These are phyloP conservation scores for Phyllosticta citribraziliensis DNA, from an alignment of 2,329 filamentous ascomycete species.

Conservation along the genomic window DNA sequence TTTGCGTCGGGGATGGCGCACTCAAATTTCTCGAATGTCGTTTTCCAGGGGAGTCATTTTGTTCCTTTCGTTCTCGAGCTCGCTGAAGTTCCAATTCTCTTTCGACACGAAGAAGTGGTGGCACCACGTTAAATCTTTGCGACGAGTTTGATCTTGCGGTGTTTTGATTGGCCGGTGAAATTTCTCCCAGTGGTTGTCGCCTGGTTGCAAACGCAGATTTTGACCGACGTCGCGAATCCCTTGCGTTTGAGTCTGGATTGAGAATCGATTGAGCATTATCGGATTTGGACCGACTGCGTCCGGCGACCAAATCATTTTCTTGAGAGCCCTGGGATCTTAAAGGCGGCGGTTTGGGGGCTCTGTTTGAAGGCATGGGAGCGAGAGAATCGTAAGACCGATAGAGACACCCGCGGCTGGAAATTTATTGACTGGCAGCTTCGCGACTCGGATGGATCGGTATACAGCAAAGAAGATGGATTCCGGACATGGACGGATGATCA, in stretches of 20 bases:
- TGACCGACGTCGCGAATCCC: slow-evolving; percentile 1
- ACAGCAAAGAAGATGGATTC: neutral
- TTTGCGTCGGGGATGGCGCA: slow-evolving; percentile 5
- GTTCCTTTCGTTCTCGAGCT: neutral
- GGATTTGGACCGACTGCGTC: neutral
- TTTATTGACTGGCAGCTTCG: neutral
- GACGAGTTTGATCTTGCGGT: neutral
- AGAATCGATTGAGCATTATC: neutral
- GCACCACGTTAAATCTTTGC: neutral
- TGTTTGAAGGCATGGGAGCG: neutral
- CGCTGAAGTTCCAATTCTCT: neutral
- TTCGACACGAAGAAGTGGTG: slow-evolving; percentile 3
- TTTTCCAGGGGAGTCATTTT: neutral
- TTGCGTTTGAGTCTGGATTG: neutral
- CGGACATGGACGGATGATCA: neutral
- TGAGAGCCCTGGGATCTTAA: neutral
- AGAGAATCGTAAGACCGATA: neutral
- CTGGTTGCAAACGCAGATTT: neutral
- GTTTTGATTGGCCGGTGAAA: slow-evolving; percentile 5
- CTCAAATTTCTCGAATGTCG: neutral
- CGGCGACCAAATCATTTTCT: neutral
- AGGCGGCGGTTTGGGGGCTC: neutral
- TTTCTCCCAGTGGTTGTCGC: slow-evolving; percentile 4
- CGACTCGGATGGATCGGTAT: neutral
- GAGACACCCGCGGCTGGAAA: neutral